Evolutionary conservation across 2,329 filamentous ascomycete genomes (phyloP).

Genomic region (Calonectria pteridis): DNA sequence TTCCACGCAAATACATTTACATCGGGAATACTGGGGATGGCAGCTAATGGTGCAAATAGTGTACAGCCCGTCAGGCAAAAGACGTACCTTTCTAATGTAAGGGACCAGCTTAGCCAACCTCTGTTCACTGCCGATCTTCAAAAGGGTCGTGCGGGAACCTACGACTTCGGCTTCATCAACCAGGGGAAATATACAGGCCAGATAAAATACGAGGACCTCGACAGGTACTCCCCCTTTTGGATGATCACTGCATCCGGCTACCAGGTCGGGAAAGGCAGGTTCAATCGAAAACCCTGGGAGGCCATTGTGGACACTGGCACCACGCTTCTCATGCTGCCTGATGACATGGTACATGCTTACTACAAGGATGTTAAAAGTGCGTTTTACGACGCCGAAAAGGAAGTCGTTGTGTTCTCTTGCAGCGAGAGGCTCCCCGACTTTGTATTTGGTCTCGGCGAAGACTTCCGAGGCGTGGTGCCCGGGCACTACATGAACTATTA

Average conservation of each 20-base stretch:
- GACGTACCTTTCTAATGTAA: conserved; percentile 56
- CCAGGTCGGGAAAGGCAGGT: conserved; percentile 47
- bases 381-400: not conserved
- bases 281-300: conserved; percentile 46
- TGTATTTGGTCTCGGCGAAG: conserved; percentile 65
- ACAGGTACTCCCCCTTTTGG: conserved; percentile 74
- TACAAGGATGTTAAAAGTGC: not conserved
- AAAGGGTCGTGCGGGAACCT: conserved; percentile 67
- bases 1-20: not conserved
- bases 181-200: conserved; percentile 70
- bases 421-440: conserved; percentile 59
- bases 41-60: conserved; percentile 49
- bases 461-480: conserved; percentile 30
- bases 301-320: conserved; percentile 71
- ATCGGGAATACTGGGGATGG: not conserved
- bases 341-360: not conserved
- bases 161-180: conserved; percentile 82
- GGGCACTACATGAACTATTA: not conserved
- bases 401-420: conserved; percentile 57
- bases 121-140: conserved; percentile 80
- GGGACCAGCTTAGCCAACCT: conserved; percentile 27
- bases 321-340: conserved; percentile 61
- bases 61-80: conserved; percentile 54
- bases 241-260: conserved; percentile 57
- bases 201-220: conserved; percentile 72